phyloP scores from a whole-genome alignment of 768 basidiomycete species.

The Gelatoporia subvermispora region DNA sequence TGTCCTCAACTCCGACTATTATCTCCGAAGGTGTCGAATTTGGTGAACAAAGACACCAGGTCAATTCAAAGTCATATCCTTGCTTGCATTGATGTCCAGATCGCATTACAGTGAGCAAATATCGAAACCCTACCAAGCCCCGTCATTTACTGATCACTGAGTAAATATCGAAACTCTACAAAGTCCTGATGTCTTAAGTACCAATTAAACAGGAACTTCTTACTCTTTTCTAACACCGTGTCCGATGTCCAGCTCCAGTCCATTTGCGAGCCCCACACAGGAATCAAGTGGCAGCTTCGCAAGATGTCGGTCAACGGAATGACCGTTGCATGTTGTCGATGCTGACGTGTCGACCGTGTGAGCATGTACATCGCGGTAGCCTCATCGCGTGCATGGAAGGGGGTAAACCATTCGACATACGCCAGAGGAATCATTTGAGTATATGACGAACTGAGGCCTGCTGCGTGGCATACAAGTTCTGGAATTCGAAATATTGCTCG shows the following conservation, averaged over 20 bases:
- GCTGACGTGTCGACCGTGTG: slow-evolving; percentile 14
- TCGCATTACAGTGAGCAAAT: too few species aligned
- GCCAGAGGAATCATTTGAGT: slow-evolving; percentile 7
- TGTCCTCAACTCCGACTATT: too few species aligned
- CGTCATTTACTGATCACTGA: not conserved
- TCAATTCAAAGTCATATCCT: too few species aligned
- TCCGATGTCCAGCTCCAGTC: slow-evolving; percentile 9
- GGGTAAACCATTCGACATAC: slow-evolving; percentile 26
- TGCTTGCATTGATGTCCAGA: too few species aligned
- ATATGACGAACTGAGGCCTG: not conserved
- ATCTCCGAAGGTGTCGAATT: too few species aligned
- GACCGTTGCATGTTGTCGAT: slow-evolving; percentile 17
- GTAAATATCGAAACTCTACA: slow-evolving; percentile 5
- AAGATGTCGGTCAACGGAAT: slow-evolving; percentile 21
- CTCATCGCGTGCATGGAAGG: slow-evolving; percentile 10
- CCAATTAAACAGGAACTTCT: slow-evolving; percentile 13
- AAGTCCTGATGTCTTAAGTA: slow-evolving; percentile 12
- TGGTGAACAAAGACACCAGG: too few species aligned
- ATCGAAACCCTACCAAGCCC: too few species aligned
- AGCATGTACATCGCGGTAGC: slow-evolving; percentile 17
- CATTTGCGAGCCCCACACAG: slow-evolving; percentile 12
- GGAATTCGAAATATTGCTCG: slow-evolving; percentile 12
- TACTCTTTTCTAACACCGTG: slow-evolving; percentile 9
- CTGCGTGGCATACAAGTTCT: too few species aligned
- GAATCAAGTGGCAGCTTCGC: slow-evolving; percentile 27